Evolutionary conservation across 2,329 filamentous ascomycete species (phyloP), one percentile per base, ranked within the genome.

Genomic region (Neofusicoccum sp.): DNA sequence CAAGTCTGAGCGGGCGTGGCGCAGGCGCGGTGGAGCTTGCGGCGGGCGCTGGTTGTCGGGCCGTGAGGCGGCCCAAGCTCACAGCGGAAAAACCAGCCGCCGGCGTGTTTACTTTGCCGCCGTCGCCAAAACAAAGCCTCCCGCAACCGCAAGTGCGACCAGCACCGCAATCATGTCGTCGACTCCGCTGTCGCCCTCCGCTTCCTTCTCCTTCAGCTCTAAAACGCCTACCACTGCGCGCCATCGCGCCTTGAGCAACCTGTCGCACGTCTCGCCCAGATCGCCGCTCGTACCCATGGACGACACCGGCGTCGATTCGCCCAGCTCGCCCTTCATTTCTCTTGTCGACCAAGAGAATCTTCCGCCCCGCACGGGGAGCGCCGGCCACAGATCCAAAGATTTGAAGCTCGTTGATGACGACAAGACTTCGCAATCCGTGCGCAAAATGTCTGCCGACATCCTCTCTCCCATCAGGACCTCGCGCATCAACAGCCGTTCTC

Each of bases 261-360:
- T 50, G 6, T 62, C 61, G 28, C 52, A 43, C 16, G n/a, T 28
- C 6, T 63, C 61, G 45, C 61, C 61, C 3, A 59, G 50, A 22
- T 63, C 61, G 22, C 61, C 52, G 12, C 54, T 63, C 7, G 22
- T 61, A 33, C 61, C 28, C 16, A 61, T 60, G 62, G 62, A 64
- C 22, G 72, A 74, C 61, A 73, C 74, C 34, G 69, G 73, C 34
- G 74, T 79, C 66, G 74, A 79, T 16, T 76, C 75, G 29, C 77
- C 78, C 5, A 82, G 79, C 62, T 83, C 81, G 41, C 81, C 81
- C 12, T 83, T 83, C 68, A 69, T 80, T n/a, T 72, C 76, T 45
- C 76, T 81, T 61, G 69, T 82, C 56, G 77, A 78, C 16, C 74
- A 77, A 59, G 76, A 78, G 61, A 77, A 77, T 43, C 66, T 76